Evolutionary conservation across 1,284 basidiomycete genomes (phyloP), one percentile per base, ranked within the genome.

Genomic region (Taiwanofungus camphoratus): DNA sequence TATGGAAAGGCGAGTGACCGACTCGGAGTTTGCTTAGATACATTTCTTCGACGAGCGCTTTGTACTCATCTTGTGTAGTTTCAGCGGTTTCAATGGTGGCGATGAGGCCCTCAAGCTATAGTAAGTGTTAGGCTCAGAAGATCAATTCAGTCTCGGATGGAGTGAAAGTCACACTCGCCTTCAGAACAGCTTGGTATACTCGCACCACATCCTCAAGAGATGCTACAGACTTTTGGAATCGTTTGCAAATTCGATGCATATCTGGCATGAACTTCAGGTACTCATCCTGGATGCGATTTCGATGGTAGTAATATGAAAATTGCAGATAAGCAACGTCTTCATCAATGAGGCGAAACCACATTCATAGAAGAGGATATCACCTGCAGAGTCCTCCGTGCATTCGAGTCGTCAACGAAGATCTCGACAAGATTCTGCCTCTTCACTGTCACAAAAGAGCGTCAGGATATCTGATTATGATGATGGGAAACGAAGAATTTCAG

Each of bases 201-300:
- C 94, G 82, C 5, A 99, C 92, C 4, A 99, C 92, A 53, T 99
- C 95, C 59, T 99, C 94, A 5, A 99, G 74, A 0, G 80, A 82
- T 0, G 94, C 93, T 1, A 81, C 74, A 0, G 79, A 76, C 51
- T 87, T 88, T 61, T 92, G 88, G 67, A 99, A 95, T 20, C 90
- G 79, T 63, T 98, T 99, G 57, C 87, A 87, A 34, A 98, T 79
- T 5, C 96, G 82, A 53, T 89, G 89, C 63, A 99, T 81, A 62
- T 99, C 96, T 0, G 96, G 96, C 84, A 99, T 93, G 22, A 79
- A 63, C 56, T 88, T 90, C 53, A 99, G 71, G 55, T 82, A 88
- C 30, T 93, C 89, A 43, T 92, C 85, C 83, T 94, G 60, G 36
- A 30, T 26, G 11, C n/a, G n/a, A 20, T 36, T 34, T 38, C 9